Base-by-base conservation (phyloP, 352 stramenopile species). In the Phytophthora cajani region DNA sequence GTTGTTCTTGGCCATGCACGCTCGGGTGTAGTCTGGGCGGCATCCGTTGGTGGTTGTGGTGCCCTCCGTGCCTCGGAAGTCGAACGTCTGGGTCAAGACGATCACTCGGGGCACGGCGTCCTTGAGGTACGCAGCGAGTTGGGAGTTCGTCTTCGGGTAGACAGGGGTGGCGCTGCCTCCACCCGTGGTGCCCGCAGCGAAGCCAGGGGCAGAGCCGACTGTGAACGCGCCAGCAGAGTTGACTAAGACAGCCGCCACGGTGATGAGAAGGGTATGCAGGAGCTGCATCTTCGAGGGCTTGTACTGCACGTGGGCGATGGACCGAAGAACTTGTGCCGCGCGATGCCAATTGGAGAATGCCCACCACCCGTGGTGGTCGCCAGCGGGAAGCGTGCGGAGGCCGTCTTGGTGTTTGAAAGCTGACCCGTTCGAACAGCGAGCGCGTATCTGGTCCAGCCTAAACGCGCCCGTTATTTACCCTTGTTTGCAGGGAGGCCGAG, bases 1-100 rank as follows among this genome's bases (percentile, higher is more conserved):
- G 38, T 81, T 77, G 55, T 77, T 79, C 51, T 67, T 65, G 46
- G 60, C 71, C 46, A 84, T 64, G 17, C 80, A 88, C 51, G 71
- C 40, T 46, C 71, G 71, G 0, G 44, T 71, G 62, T 73, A 70
- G 27, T 73, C 51, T 5, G 77, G 74, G 7, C 68, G 69, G 47
- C 77, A 81, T 12, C 74, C 77, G 0, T 46, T 52, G 50, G 80
- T 74, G 17, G 77, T 82, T 33, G 70, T 78, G n/a, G 62, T 74
- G 30, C 73, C 73, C 47, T 82, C 78, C 0, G 75, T 77, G 30
- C 67, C 73, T 16, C 62, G 66, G 64, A 81, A 84, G 67, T 81
- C 71, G 36, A 84, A 78, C 3, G 56, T 64, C 60, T 81, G 67
- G 59, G 69, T 78, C 40, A 85, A 62, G 23, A 82, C 60, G 36